These are phyloP conservation scores for Dioscorea dumetorum DNA, from an alignment of 106 monocot genomes.

Conservation along the genomic window DNA sequence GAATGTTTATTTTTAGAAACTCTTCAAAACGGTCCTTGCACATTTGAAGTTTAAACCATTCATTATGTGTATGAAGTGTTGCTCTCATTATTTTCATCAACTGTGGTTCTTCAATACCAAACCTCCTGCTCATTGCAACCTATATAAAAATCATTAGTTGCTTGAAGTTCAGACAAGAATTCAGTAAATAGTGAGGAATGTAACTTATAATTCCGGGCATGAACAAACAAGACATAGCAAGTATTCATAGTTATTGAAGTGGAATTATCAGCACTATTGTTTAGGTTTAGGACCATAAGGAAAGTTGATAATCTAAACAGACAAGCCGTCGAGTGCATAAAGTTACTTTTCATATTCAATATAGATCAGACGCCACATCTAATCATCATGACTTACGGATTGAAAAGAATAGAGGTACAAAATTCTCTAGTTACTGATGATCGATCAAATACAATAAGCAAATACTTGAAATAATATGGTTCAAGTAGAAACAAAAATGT, in stretches of 20 bases:
- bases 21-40: constrained; percentile 90
- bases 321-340: no score
- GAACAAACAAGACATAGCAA: background rate
- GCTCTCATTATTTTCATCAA: constrained; percentile 92
- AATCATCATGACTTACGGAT: no score
- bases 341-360: no score
- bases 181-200: background rate
- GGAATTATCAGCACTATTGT: background rate
- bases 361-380: no score
- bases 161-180: background rate
- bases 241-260: background rate
- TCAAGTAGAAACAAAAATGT: background rate
- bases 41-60: constrained; percentile 99
- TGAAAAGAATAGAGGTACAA: no score
- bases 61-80: constrained; percentile 70
- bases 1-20: constrained; percentile 63
- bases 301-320: no score
- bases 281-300: no score
- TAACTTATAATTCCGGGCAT: background rate
- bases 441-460: background rate
- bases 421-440: no score
- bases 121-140: constrained; percentile 78
- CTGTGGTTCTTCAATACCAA: constrained; percentile 90
- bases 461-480: background rate
- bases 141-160: constrained; percentile 11